A percentile compares a stretch with the other conserved stretches of the same genome.
Evolutionary conservation across 805 yeast species (phyloP).

Genomic region (Sporopachydermia quercuum): DNA sequence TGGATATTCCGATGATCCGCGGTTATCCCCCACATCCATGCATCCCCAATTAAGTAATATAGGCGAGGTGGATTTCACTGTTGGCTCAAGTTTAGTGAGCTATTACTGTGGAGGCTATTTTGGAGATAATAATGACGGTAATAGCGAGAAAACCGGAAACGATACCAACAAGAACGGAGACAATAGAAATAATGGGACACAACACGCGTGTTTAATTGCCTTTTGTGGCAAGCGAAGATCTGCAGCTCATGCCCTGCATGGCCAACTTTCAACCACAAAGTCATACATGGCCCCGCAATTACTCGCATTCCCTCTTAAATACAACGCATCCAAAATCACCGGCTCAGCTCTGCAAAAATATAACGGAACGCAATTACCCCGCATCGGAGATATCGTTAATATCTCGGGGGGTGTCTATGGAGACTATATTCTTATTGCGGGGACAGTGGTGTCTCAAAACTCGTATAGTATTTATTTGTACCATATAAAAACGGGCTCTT

Average conservation of each 20-base stretch:
- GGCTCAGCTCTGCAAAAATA: neutral
- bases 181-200: too few species aligned
- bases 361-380: neutral
- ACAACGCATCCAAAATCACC: neutral
- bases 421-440: slow-evolving; percentile 1
- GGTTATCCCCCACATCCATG: neutral
- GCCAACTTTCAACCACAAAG: too few species aligned
- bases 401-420: slow-evolving; percentile 1
- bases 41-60: too few species aligned
- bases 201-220: too few species aligned
- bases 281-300: neutral
- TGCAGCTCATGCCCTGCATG: too few species aligned
- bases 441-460: neutral
- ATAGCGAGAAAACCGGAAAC: too few species aligned
- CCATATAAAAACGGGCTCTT: slow-evolving; percentile 1
- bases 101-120: neutral
- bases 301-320: slow-evolving; percentile 1
- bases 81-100: neutral
- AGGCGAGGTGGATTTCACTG: neutral
- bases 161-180: too few species aligned
- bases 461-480: neutral
- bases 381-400: neutral
- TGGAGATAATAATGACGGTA: neutral
- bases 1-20: neutral
- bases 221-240: too few species aligned